Percentiles rank a stretch among this genome's conserved stretches.
Evolutionary conservation across 2,329 filamentous ascomycete species (phyloP).

Genomic region (Botrytis tulipae): DNA sequence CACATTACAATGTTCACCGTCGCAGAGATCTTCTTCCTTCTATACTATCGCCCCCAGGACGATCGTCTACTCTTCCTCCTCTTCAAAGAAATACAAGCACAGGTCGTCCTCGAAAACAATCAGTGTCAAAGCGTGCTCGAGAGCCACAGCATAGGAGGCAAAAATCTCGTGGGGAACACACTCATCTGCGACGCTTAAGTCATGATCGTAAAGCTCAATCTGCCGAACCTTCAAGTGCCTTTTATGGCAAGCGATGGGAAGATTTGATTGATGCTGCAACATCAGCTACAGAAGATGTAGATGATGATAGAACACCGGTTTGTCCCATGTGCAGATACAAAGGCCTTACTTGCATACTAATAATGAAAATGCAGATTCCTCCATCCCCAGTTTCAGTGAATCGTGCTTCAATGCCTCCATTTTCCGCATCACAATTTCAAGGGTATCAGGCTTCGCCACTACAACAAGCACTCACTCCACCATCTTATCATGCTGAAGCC

Average conservation of each 20-base stretch:
- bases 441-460: slow-evolving; percentile 86
- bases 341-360: slow-evolving; percentile 24
- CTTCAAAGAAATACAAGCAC: slow-evolving; percentile 71
- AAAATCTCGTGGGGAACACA: slow-evolving; percentile 66
- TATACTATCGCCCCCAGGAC: slow-evolving; percentile 77
- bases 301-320: slow-evolving; percentile 88
- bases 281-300: slow-evolving; percentile 85
- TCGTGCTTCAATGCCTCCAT: slow-evolving; percentile 60
- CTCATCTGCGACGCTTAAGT: slow-evolving; percentile 63
- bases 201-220: slow-evolving; percentile 81
- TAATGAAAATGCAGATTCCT: slow-evolving; percentile 51
- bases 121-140: slow-evolving; percentile 74
- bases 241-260: slow-evolving; percentile 81
- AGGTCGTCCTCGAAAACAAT: slow-evolving; percentile 77
- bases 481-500: slow-evolving; percentile 62
- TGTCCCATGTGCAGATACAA: slow-evolving; percentile 40
- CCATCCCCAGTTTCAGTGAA: slow-evolving; percentile 65
- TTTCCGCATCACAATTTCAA: slow-evolving; percentile 58
- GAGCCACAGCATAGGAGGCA: slow-evolving; percentile 78
- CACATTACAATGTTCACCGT: slow-evolving; percentile 57
- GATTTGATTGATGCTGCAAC: slow-evolving; percentile 93
- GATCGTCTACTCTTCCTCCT: slow-evolving; percentile 84
- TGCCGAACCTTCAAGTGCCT: slow-evolving; percentile 67
- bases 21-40: slow-evolving; percentile 79
- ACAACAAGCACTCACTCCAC: slow-evolving; percentile 86